Evolutionary conservation across 2,329 filamentous ascomycete species (phyloP), one percentile per base, ranked within the genome.

Genomic region (Saccharata proteae): DNA sequence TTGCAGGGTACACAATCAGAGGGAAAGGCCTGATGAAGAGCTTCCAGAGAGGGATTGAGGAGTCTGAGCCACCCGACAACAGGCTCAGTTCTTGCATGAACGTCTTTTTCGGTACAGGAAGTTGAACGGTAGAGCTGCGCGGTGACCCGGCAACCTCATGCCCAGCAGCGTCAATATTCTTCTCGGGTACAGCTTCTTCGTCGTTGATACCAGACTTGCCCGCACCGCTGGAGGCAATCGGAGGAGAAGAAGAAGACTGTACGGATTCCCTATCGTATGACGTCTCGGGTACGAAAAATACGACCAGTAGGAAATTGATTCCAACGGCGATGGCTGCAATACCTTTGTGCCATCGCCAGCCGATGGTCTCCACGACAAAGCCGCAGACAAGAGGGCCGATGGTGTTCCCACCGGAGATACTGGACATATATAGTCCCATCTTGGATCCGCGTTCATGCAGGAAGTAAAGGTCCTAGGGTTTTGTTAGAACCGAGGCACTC

Each of bases 291-390:
- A 52, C 49, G 19, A 55, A 47, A 11, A 58, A 41, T 1, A 58
- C 31, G 4, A 58, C 52, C 3, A 49, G 40, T 10, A 57, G 18
- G 18, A 52, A 58, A 26, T 55, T 58, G 18, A 56, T 31, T 4
- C 37, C 43, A 16, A 42, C 42, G 2, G 49, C 34, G 20, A 47
- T 50, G 24, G 47, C 49, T 4, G 48, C 41, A 12, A 59, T 52
- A 31, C 57, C 57, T 30, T 61, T 62, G 10, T 58, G 57, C 5
- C 57, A 56, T 20, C 58, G 48, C 43, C 59, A 58, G 7, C 49
- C 53, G 9, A 59, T 39, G 6, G 49, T 49, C 28, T 57, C 40
- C 14, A 61, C 52, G 26, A 63, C 55, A 16, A 49, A 52, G 4
- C 58, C 59, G 20, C 55, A 59, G 14, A 59, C 51, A 13, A 59